Conservation (phyloP, 139 green algal species). For the Coccomyxa sp. region DNA sequence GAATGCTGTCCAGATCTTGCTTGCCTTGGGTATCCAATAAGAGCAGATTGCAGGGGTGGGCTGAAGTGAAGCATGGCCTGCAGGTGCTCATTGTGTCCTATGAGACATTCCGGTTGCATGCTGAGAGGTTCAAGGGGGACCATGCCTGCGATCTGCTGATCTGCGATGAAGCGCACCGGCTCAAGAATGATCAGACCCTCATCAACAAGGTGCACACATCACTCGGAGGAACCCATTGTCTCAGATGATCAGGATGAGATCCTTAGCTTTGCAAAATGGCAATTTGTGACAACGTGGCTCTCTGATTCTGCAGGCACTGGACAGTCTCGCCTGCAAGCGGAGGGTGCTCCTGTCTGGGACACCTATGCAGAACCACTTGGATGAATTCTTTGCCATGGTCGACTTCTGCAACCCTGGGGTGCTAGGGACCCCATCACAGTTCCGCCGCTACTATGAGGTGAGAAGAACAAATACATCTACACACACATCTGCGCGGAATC, state of each 20-base stretch:
- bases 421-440: conserved; percentile 73
- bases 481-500: not conserved
- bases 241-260: not conserved
- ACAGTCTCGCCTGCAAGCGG: conserved; percentile 72
- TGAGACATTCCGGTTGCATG: conserved; percentile 96
- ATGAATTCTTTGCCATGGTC: conserved; percentile 90
- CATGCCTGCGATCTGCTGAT: conserved; percentile 91
- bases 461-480: not conserved
- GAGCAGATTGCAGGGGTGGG: not conserved
- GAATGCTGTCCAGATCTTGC: too few species aligned
- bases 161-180: conserved; percentile 94
- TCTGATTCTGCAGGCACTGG: conserved; percentile 55
- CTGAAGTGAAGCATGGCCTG: not conserved
- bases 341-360: conserved; percentile 94
- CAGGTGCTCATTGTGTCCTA: conserved; percentile 89
- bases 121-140: conserved; percentile 52
- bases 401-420: conserved; percentile 95
- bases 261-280: not conserved
- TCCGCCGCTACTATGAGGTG: conserved; percentile 68
- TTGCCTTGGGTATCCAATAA: not conserved
- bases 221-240: too few species aligned
- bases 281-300: not conserved
- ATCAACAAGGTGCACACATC: conserved; percentile 60
- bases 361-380: conserved; percentile 95
- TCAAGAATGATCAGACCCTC: conserved; percentile 92